Conservation (phyloP, 2,329 filamentous ascomycete genomes). For the Fusarium armeniacum region DNA sequence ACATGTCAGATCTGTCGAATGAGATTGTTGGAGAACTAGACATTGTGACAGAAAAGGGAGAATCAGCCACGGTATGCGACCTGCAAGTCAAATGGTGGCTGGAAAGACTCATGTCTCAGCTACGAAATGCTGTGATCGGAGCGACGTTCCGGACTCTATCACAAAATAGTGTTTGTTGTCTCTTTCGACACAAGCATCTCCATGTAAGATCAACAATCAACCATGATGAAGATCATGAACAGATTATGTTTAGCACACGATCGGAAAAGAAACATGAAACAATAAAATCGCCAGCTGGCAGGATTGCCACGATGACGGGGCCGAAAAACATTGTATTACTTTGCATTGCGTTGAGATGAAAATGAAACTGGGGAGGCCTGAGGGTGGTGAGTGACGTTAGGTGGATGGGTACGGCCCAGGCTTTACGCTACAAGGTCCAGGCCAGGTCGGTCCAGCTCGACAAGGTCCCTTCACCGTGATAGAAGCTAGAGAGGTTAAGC, state of each 20-base stretch:
- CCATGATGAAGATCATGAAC: slow-evolving; percentile 12
- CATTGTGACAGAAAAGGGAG: slow-evolving; percentile 19
- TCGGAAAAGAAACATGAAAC: slow-evolving; percentile 20
- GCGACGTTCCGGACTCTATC: slow-evolving; percentile 2
- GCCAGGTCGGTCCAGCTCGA: slow-evolving; percentile 37
- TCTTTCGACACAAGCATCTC: slow-evolving; percentile 6
- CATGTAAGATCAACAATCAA: neutral
- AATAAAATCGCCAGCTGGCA: neutral
- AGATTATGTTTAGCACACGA: slow-evolving; percentile 4
- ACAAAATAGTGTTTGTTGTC: neutral
- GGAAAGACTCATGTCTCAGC: slow-evolving; percentile 17
- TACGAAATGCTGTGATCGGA: slow-evolving; percentile 12
- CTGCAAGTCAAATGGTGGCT: slow-evolving; percentile 18
- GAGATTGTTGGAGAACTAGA: slow-evolving; percentile 15
- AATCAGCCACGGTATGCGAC: slow-evolving; percentile 33
- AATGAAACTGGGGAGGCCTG: slow-evolving; percentile 14
- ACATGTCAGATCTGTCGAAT: slow-evolving; percentile 8
- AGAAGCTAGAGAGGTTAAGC: slow-evolving; percentile 15
- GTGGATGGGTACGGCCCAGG: slow-evolving; percentile 8
- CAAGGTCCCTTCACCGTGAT: slow-evolving; percentile 25
- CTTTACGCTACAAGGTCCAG: slow-evolving; percentile 8
- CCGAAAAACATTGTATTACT: slow-evolving; percentile 16
- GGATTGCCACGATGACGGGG: slow-evolving; percentile 33
- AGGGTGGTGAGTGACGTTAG: slow-evolving; percentile 29
- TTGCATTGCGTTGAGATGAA: slow-evolving; percentile 21